Evolutionary conservation across 768 basidiomycete species (phyloP).

Genomic region (Boletus vinaceobasis): DNA sequence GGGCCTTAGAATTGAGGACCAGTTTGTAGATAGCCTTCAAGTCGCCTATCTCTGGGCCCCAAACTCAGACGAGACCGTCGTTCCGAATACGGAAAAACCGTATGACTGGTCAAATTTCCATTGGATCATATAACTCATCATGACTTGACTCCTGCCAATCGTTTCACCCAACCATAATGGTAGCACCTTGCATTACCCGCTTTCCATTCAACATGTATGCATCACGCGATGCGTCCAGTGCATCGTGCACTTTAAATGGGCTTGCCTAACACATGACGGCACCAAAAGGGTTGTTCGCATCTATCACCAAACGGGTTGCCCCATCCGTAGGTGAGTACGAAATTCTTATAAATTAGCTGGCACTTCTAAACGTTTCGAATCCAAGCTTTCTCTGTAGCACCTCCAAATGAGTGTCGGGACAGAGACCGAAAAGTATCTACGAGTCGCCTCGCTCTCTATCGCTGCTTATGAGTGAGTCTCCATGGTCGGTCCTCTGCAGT

Average conservation of each 20-base stretch:
- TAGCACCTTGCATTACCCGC: background rate
- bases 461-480: slow-evolving; percentile 37
- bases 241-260: background rate
- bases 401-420: slow-evolving; percentile 16
- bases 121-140: no score
- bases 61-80: background rate
- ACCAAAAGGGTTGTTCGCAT: slow-evolving; percentile 3
- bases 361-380: background rate
- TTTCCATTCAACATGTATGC: background rate
- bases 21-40: no score
- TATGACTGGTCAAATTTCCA: no score
- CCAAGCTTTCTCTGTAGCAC: background rate
- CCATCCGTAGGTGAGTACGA: background rate
- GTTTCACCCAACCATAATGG: background rate
- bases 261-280: slow-evolving; percentile 15
- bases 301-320: background rate
- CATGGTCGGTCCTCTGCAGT: background rate
- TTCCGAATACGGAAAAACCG: background rate
- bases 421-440: slow-evolving; percentile 31
- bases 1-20: no score
- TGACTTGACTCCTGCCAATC: background rate
- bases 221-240: background rate
- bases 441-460: slow-evolving; percentile 36
- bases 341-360: slow-evolving; percentile 20
- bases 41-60: no score